These are phyloP conservation scores for Zymoseptoria tritici DNA, from an alignment of 2,329 filamentous ascomycete genomes.

Conservation along the genomic window DNA sequence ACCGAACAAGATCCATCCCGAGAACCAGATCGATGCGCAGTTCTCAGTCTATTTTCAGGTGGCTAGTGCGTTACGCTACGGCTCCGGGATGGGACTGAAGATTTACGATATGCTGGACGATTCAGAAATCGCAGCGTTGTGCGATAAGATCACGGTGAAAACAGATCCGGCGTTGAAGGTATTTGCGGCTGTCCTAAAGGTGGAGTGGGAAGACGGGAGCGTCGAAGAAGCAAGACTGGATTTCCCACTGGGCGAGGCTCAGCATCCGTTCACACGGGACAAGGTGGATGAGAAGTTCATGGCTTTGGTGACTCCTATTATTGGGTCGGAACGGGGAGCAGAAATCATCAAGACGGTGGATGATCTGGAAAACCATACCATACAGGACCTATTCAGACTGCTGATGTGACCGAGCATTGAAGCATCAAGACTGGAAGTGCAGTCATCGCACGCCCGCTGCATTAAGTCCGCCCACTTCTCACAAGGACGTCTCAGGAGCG, in stretches of 20 bases:
- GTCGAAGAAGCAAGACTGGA: slow-evolving; percentile 15
- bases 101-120: slow-evolving; percentile 23
- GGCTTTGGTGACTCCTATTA: slow-evolving; percentile 18
- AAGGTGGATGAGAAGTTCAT: slow-evolving; percentile 26
- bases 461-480: no score
- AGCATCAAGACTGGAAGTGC: no score
- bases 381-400: slow-evolving; percentile 15
- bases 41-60: slow-evolving; percentile 32
- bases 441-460: no score
- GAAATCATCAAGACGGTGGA: slow-evolving; percentile 19
- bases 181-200: slow-evolving; percentile 18
- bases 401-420: slow-evolving; percentile 5
- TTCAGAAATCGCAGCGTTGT: slow-evolving; percentile 16
- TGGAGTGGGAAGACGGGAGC: slow-evolving; percentile 20
- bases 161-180: slow-evolving; percentile 17
- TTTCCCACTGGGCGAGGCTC: slow-evolving; percentile 23
- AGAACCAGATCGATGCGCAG: slow-evolving; percentile 31
- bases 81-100: slow-evolving; percentile 22
- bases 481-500: no score
- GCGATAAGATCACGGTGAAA: slow-evolving; percentile 19
- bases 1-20: slow-evolving; percentile 31
- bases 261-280: slow-evolving; percentile 25
- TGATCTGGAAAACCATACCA: slow-evolving; percentile 15
- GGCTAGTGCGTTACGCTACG: slow-evolving; percentile 24
- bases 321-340: slow-evolving; percentile 16